Conservation (phyloP, 2,329 filamentous ascomycete species). For the Chlorencoelia australis region DNA sequence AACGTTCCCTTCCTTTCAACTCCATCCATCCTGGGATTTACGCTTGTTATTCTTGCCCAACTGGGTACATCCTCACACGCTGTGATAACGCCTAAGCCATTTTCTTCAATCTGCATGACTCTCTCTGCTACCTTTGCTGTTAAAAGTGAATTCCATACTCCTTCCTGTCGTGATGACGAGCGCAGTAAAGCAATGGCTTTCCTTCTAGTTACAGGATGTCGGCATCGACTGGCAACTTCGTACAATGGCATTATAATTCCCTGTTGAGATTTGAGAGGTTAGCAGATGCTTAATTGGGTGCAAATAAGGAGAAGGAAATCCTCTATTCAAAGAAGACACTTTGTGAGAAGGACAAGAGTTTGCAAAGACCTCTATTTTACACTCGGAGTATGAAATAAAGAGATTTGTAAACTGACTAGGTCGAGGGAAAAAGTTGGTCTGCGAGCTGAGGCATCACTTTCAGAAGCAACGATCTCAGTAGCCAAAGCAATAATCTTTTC, state of each 20-base stretch:
- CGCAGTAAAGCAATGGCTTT: constrained; percentile 50
- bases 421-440: too few relatives aligned
- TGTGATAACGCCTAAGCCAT: constrained; percentile 4
- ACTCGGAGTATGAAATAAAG: too few relatives aligned
- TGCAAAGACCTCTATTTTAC: too few relatives aligned
- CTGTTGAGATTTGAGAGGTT: too few relatives aligned
- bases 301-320: too few relatives aligned
- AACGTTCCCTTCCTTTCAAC: background rate
- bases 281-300: too few relatives aligned
- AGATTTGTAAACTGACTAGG: too few relatives aligned
- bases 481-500: constrained; percentile 45
- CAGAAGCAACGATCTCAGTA: constrained; percentile 4
- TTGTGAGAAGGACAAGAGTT: too few relatives aligned
- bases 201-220: constrained; percentile 43
- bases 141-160: constrained; percentile 47
- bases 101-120: constrained; percentile 9
- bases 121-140: constrained; percentile 9
- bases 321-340: too few relatives aligned
- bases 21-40: background rate
- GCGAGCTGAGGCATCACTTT: constrained; percentile 5
- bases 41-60: constrained; percentile 8
- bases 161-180: constrained; percentile 49
- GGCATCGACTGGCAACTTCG: constrained; percentile 53
- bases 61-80: constrained; percentile 11
- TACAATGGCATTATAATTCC: constrained; percentile 54